A percentile compares a stretch with the other conserved stretches of the same genome.
Evolutionary conservation across 2,329 filamentous ascomycete species (phyloP).

Genomic region (Penicillium janthinellum): DNA sequence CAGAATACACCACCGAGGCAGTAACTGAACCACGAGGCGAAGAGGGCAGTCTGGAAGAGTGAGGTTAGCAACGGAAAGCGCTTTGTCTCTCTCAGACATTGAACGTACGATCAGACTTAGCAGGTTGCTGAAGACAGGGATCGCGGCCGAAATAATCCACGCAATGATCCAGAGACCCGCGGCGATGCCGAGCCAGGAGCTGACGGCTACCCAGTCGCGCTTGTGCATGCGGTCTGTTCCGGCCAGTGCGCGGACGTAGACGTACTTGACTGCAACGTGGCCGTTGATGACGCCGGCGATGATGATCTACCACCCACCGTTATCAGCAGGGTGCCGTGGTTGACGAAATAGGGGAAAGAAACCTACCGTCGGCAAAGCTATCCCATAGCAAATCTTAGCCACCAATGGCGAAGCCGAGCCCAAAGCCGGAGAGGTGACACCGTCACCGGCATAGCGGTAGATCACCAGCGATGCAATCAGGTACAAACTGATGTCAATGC

Average conservation of each 20-base stretch:
- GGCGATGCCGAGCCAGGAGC: conserved; percentile 62
- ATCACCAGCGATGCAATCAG: conserved; percentile 67
- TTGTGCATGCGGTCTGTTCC: conserved; percentile 59
- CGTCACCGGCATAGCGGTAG: conserved; percentile 65
- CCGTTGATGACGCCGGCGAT: conserved; percentile 72
- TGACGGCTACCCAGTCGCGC: conserved; percentile 53
- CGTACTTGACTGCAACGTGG: conserved; percentile 66
- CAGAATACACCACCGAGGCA: conserved; percentile 42
- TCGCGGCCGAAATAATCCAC: conserved; percentile 68
- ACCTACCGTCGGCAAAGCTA: conserved; percentile 64
- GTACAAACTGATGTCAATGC: conserved; percentile 63
- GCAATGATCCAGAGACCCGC: conserved; percentile 60
- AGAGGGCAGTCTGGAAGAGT: conserved; percentile 53
- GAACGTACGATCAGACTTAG: conserved; percentile 59
- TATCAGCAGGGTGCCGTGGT: background rate
- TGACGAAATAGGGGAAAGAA: background rate
- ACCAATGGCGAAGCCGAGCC: conserved; percentile 60
- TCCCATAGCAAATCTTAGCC: conserved; percentile 66
- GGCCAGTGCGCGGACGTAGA: conserved; percentile 65
- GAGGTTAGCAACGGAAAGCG: background rate
- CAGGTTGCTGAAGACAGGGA: conserved; percentile 69
- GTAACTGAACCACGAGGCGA: conserved; percentile 68
- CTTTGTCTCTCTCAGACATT: background rate
- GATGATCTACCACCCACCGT: conserved; percentile 53
- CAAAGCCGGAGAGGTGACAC: conserved; percentile 67